A percentile compares a stretch with the other conserved stretches of the same genome.
Conservation (phyloP, 202 grass and related monocot species). For the Panicum virgatum region DNA sequence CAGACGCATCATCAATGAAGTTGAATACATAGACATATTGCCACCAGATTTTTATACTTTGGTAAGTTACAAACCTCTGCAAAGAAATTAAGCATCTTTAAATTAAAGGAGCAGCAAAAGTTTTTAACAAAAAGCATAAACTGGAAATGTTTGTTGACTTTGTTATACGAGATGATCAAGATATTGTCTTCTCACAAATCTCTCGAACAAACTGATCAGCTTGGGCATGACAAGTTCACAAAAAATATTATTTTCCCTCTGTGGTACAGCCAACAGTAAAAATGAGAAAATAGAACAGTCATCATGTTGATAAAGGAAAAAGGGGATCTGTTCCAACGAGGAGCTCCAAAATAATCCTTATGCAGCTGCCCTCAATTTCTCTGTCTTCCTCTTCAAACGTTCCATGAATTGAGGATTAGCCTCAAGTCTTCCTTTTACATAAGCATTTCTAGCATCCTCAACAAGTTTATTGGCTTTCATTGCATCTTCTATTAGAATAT, state of each 20-base stretch:
- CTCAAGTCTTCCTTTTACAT: conserved; percentile 72
- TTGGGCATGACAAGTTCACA: too few species aligned
- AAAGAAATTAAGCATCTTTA: too few species aligned
- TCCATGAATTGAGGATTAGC: conserved; percentile 82
- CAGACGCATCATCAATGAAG: too few species aligned
- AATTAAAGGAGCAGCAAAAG: too few species aligned
- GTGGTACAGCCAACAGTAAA: background rate
- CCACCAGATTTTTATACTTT: too few species aligned
- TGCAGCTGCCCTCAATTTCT: conserved; percentile 52
- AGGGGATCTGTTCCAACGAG: background rate
- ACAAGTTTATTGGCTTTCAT: conserved; percentile 69
- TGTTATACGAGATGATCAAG: too few species aligned
- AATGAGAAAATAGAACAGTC: conserved; percentile 4
- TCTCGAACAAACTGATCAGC: too few species aligned
- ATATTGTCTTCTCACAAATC: too few species aligned
- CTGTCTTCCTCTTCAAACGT: conserved; percentile 64
- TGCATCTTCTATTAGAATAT: conserved; percentile 67
- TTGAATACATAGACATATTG: too few species aligned
- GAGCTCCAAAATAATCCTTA: background rate
- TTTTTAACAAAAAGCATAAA: too few species aligned
- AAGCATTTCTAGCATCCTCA: conserved; percentile 58
- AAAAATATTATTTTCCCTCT: background rate
- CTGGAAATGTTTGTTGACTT: too few species aligned
- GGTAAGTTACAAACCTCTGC: too few species aligned
- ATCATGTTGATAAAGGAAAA: background rate